phyloP scores from a whole-genome alignment of 2,329 filamentous ascomycete species.

The Penicillium rolfsii region DNA sequence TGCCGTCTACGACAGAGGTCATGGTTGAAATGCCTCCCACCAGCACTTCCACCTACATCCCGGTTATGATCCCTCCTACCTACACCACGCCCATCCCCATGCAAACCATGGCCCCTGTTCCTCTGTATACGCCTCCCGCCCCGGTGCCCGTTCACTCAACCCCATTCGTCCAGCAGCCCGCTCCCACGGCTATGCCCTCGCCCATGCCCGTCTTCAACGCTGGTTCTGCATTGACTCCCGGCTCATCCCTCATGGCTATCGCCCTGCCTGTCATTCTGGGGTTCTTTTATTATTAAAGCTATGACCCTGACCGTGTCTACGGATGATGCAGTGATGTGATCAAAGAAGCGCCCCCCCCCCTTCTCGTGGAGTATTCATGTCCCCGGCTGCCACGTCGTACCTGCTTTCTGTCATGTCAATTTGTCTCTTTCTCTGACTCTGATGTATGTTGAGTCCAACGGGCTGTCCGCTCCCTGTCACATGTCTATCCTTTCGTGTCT shows the following conservation, averaged over 20 bases:
- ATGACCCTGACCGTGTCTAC: neutral
- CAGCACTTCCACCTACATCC: slow-evolving; percentile 19
- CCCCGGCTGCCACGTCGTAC: neutral
- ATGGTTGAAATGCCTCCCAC: slow-evolving; percentile 6
- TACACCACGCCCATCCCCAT: slow-evolving; percentile 27
- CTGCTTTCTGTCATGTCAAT: slow-evolving; percentile 4
- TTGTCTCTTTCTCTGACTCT: neutral
- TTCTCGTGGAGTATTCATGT: slow-evolving; percentile 2
- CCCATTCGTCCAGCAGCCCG: slow-evolving; percentile 24
- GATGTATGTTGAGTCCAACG: slow-evolving; percentile 9
- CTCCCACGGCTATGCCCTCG: slow-evolving; percentile 15
- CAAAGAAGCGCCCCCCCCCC: slow-evolving; percentile 2
- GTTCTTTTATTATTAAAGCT: slow-evolving; percentile 21
- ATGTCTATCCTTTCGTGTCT: slow-evolving; percentile 17
- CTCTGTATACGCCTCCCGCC: slow-evolving; percentile 17
- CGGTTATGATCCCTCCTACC: slow-evolving; percentile 20
- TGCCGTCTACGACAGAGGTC: neutral
- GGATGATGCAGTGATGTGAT: slow-evolving; percentile 12
- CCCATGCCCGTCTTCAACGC: slow-evolving; percentile 25
- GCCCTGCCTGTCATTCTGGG: slow-evolving; percentile 26
- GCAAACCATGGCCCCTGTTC: slow-evolving; percentile 21
- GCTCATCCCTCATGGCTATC: slow-evolving; percentile 19
- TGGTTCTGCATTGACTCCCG: slow-evolving; percentile 23
- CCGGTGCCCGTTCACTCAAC: slow-evolving; percentile 20
- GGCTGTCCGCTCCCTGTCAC: slow-evolving; percentile 1